Percentiles rank a stretch among this genome's conserved stretches.
Evolutionary conservation across 1,284 basidiomycete species (phyloP).

Genomic region (Hemileia vastatrix): DNA sequence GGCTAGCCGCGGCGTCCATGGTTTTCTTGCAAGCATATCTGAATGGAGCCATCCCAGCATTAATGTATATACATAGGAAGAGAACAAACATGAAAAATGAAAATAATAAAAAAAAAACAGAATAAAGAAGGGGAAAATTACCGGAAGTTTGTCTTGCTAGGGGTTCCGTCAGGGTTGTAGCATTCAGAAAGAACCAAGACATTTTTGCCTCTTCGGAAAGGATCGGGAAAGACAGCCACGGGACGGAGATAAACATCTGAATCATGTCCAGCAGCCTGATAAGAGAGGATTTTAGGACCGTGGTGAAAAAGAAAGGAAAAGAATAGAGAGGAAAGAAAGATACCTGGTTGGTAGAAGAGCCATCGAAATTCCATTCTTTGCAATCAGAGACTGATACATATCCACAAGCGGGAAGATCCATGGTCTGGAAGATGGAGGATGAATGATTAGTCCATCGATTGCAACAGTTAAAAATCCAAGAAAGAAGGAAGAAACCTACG

Average conservation of each 20-base stretch:
- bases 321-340: background rate
- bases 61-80: too few relatives aligned
- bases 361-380: conserved; percentile 98
- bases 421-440: conserved; percentile 52
- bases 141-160: conserved; percentile 93
- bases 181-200: conserved; percentile 89
- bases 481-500: conserved; percentile 26
- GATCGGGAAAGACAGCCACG: conserved; percentile 94
- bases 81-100: too few relatives aligned
- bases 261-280: conserved; percentile 70
- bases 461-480: background rate
- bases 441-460: conserved; percentile 9
- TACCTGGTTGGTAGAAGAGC: conserved; percentile 81
- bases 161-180: conserved; percentile 98
- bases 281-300: background rate
- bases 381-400: conserved; percentile 51
- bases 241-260: conserved; percentile 98
- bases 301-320: background rate
- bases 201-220: conserved; percentile 97
- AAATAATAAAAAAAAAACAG: background rate
- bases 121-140: conserved; percentile 53
- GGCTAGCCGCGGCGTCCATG: conserved; percentile 69
- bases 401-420: conserved; percentile 47
- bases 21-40: conserved; percentile 57
- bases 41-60: background rate